Conservation (phyloP, 805 yeast species). For the Kodamaea nitidulidarum region DNA sequence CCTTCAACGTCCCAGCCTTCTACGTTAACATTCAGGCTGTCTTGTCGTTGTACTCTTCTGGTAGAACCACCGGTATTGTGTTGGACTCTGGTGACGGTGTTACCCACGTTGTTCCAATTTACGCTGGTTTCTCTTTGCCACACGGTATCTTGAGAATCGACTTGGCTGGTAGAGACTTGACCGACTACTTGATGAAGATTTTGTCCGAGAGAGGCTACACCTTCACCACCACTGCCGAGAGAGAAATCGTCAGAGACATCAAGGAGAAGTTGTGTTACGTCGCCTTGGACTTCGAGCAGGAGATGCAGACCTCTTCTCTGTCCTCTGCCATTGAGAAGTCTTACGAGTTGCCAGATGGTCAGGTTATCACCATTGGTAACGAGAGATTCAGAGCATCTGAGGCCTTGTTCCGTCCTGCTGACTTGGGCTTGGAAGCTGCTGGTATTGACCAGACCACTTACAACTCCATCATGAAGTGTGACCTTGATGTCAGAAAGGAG, state of each 20-base stretch:
- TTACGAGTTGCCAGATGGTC: constrained; percentile 99
- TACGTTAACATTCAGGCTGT: constrained; percentile 99
- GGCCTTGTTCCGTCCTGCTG: constrained; percentile 98
- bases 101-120: constrained; percentile 99
- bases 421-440: constrained; percentile 85
- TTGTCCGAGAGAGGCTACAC: constrained; percentile 98
- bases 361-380: constrained; percentile 98
- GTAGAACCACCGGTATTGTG: constrained; percentile 99
- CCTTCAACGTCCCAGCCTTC: constrained; percentile 99
- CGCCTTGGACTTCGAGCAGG: constrained; percentile 98
- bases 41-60: constrained; percentile 95
- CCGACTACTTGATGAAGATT: constrained; percentile 98
- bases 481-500: constrained; percentile 98
- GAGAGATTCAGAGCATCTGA: constrained; percentile 99
- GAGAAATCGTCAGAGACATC: constrained; percentile 92
- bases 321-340: constrained; percentile 97
- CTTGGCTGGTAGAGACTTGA: constrained; percentile 99
- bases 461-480: constrained; percentile 97
- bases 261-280: constrained; percentile 99
- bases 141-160: constrained; percentile 98
- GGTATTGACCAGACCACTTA: constrained; percentile 98
- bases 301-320: constrained; percentile 98
- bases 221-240: constrained; percentile 98
- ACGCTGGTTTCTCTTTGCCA: constrained; percentile 99
- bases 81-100: constrained; percentile 99